These are phyloP conservation scores for Hirsutella thompsonii DNA, from an alignment of 2,329 filamentous ascomycete species.

Conservation along the genomic window DNA sequence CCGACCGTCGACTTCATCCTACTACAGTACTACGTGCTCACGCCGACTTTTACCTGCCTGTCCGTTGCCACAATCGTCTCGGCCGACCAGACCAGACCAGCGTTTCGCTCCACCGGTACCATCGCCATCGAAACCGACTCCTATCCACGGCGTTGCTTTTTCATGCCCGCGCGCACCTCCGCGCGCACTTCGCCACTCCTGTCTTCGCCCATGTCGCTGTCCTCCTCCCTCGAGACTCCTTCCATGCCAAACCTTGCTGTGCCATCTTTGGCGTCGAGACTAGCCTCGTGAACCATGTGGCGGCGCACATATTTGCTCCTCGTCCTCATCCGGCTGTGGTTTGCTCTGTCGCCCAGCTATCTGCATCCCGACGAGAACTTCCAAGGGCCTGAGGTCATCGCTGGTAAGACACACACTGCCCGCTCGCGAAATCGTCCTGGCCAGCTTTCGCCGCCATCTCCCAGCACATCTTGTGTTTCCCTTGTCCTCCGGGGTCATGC, in stretches of 20 bases:
- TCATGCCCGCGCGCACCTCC: background rate
- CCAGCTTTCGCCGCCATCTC: background rate
- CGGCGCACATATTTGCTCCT: slow-evolving; percentile 77
- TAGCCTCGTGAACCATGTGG: slow-evolving; percentile 53
- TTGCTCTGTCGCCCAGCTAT: slow-evolving; percentile 89
- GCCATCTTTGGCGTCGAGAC: slow-evolving; percentile 5
- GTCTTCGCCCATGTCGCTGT: slow-evolving; percentile 8
- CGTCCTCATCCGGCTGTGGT: slow-evolving; percentile 79
- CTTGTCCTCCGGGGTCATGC: no score
- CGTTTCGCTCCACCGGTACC: background rate
- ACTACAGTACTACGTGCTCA: no score
- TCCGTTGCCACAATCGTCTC: background rate
- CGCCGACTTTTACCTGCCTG: no score
- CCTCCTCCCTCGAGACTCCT: slow-evolving; percentile 2
- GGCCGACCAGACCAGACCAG: background rate
- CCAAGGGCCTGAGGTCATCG: slow-evolving; percentile 93
- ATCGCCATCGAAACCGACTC: background rate
- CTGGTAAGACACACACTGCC: slow-evolving; percentile 46
- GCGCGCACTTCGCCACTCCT: background rate
- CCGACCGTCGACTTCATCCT: no score
- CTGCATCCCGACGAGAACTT: slow-evolving; percentile 98
- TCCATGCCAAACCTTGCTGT: slow-evolving; percentile 11
- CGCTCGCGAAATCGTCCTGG: background rate
- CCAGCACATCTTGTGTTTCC: no score
- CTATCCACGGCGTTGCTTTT: slow-evolving; percentile 1